Conservation (phyloP, 306 rosid genomes). For the Astragalus glycyphyllos region DNA sequence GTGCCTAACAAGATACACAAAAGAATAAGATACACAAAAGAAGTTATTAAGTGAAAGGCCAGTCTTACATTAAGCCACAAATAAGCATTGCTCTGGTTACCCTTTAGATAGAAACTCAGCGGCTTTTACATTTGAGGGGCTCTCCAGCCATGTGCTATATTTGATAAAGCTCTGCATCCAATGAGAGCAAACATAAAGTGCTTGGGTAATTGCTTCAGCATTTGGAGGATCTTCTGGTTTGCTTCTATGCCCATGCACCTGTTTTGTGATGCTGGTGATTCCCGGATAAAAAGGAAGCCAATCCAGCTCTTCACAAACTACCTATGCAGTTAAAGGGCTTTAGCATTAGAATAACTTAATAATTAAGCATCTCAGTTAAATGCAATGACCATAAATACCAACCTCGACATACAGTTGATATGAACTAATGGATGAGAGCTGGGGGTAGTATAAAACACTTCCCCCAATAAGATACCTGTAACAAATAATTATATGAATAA, state of each 20-base stretch:
- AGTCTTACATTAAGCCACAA: conserved; percentile 40
- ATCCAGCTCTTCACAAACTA: conserved; percentile 98
- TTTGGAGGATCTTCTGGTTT: conserved; percentile 81
- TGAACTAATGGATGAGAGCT: conserved; percentile 96
- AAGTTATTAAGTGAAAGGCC: conserved; percentile 36
- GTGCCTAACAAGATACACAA: conserved; percentile 62
- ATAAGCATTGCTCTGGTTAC: conserved; percentile 56
- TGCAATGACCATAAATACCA: conserved; percentile 47
- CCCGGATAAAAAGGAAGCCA: conserved; percentile 97
- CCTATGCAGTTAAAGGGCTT: conserved; percentile 57
- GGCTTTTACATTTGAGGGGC: conserved; percentile 92
- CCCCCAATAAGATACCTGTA: conserved; percentile 95
- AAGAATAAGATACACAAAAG: conserved; percentile 36
- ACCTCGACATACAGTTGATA: conserved; percentile 97
- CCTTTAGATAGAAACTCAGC: conserved; percentile 89
- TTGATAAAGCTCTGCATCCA: conserved; percentile 97
- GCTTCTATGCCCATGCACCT: conserved; percentile 64
- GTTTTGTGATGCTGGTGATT: conserved; percentile 57
- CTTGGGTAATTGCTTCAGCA: conserved; percentile 76
- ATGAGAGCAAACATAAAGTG: conserved; percentile 82
- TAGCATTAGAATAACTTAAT: conserved; percentile 43
- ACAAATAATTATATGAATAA: conserved; percentile 41
- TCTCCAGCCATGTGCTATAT: conserved; percentile 89
- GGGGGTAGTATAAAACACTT: conserved; percentile 90
- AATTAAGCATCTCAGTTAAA: conserved; percentile 34